These are phyloP conservation scores for Malassezia sp. DNA, from an alignment of 1,284 basidiomycete species.

Conservation along the genomic window DNA sequence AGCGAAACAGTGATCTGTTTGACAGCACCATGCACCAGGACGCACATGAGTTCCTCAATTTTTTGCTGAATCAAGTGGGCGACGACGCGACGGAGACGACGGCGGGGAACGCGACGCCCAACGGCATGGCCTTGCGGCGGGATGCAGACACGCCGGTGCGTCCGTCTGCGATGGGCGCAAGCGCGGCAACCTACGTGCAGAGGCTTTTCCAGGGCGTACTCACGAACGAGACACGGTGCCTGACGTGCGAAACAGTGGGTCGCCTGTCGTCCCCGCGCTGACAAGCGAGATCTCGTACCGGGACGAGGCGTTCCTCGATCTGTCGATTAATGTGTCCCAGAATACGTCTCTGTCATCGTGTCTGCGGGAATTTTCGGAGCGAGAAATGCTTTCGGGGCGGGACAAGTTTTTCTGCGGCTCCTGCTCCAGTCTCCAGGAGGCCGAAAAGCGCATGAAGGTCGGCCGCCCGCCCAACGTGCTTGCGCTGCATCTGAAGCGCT, in stretches of 20 bases:
- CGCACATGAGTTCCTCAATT: conserved; percentile 93
- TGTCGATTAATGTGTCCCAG: conserved; percentile 95
- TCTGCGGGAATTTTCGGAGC: conserved; percentile 86
- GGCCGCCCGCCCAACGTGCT: conserved; percentile 87
- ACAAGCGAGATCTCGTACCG: conserved; percentile 72
- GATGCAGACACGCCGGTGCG: background rate
- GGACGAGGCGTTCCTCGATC: conserved; percentile 88
- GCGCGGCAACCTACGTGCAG: conserved; percentile 66
- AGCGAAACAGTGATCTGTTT: conserved; percentile 37
- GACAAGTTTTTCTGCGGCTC: conserved; percentile 99
- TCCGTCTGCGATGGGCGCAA: background rate
- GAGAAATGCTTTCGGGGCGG: conserved; percentile 91
- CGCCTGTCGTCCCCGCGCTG: background rate
- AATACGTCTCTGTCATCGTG: conserved; percentile 91
- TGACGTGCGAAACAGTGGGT: conserved; percentile 66
- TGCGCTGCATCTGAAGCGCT: conserved; percentile 88
- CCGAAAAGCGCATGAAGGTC: conserved; percentile 97
- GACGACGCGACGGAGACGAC: conserved; percentile 57
- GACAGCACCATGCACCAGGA: conserved; percentile 56
- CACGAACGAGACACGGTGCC: conserved; percentile 90
- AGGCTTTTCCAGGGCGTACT: conserved; percentile 81
- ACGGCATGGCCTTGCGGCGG: background rate
- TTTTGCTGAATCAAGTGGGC: conserved; percentile 78
- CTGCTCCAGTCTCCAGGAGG: conserved; percentile 91
- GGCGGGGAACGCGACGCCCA: background rate